These are phyloP conservation scores for Pythium scleroteichum DNA, from an alignment of 352 stramenopile species.

Conservation along the genomic window DNA sequence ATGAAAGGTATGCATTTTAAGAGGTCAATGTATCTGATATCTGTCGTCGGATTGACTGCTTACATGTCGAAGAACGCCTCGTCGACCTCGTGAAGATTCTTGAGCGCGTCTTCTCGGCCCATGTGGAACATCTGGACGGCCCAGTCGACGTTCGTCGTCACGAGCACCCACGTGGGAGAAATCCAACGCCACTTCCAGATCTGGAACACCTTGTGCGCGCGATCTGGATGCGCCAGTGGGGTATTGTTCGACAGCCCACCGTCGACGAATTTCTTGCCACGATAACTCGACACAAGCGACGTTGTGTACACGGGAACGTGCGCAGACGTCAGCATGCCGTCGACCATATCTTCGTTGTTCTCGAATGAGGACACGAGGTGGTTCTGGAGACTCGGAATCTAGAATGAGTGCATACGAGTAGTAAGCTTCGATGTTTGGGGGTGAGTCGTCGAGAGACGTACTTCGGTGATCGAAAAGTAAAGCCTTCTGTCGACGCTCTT, in stretches of 20 bases:
- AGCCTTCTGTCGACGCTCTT: conserved; percentile 59
- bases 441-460: conserved; percentile 4
- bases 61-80: conserved; percentile 42
- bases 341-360: conserved; percentile 83
- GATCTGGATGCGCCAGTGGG: conserved; percentile 53
- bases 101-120: conserved; percentile 69
- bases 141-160: conserved; percentile 78
- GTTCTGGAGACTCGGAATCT: conserved; percentile 61
- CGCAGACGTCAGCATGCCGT: conserved; percentile 76
- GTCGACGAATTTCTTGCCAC: conserved; percentile 74
- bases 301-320: conserved; percentile 79
- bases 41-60: too few species aligned
- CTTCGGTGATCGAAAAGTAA: conserved; percentile 80
- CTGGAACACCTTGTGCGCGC: conserved; percentile 76
- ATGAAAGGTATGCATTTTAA: too few species aligned
- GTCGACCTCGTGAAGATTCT: conserved; percentile 71
- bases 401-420: background rate
- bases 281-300: conserved; percentile 58
- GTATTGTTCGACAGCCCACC: conserved; percentile 74
- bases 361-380: conserved; percentile 69
- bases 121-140: conserved; percentile 74
- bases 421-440: background rate
- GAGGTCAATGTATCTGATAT: too few species aligned
- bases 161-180: conserved; percentile 69
- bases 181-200: conserved; percentile 87